Evolutionary conservation across 1,284 basidiomycete genomes (phyloP), one percentile per base, ranked within the genome.

Genomic region (Xerocomus nothofagi): DNA sequence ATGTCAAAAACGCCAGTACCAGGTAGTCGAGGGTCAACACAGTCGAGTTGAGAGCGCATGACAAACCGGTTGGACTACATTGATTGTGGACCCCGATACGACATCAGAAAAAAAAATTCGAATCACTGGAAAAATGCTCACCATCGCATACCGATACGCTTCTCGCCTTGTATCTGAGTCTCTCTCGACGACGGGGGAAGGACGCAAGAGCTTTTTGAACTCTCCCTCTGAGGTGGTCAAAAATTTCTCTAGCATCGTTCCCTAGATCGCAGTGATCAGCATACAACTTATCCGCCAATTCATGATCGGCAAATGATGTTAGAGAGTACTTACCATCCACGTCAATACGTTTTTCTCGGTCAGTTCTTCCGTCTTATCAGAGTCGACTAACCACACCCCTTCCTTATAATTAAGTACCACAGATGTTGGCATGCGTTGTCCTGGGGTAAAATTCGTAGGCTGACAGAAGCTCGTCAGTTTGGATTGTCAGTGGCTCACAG

Each of bases 1-100:
- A 99, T 86, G 65, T 99, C 96, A 59, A 99, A 99, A 0, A 96
- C 86, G 23, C 91, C 92, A 0, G 85, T 86, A 1, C 93, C 92
- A 1, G 95, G 95, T 17, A 99, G 71, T 27, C 90, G 80, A 30
- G 71, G 61, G 63, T 98, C 91, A 1, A 83, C 71, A 60, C 93
- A 95, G 67, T 99, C 96, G 10, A 99, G 78, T 68, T 99, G 96
- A 1, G 94, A 97, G 15, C 96, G 90, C 88, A 98, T 93, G 39
- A 98, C 75, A 55, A 98, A 85, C 11, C 79, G 80, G 3, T 81
- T 72, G 2, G 84, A 85, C 88, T 93, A 26, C 6, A 3, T 24
- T 6, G 34, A 24, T 27, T 6, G 15, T 3, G 27, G 12, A 23
- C n/a, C 14, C 9, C 3, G 12, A 29, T 10, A 41, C n/a, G 24